Evolutionary conservation across 2,329 filamentous ascomycete genomes (phyloP).

Genomic region (Colletotrichum sp.): DNA sequence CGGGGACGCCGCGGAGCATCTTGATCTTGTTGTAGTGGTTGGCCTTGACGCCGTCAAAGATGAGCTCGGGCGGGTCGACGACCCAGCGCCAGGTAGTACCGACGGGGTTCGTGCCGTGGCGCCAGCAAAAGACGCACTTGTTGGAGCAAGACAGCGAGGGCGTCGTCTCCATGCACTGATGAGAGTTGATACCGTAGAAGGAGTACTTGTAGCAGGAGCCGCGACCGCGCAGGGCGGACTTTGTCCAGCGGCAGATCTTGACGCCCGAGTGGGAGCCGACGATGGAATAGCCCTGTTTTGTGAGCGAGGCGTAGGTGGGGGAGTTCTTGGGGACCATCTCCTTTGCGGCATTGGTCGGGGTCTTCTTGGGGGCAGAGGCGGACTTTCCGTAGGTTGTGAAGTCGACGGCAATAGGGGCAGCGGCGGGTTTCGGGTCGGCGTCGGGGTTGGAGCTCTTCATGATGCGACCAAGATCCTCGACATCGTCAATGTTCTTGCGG

Average conservation of each 20-base stretch:
- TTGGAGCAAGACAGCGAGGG: conserved; percentile 95
- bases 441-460: conserved; percentile 54
- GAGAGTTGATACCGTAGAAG: conserved; percentile 95
- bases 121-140: conserved; percentile 99
- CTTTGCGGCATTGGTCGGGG: conserved; percentile 61
- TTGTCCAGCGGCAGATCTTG: conserved; percentile 98
- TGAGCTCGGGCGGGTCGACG: conserved; percentile 87
- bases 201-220: conserved; percentile 98
- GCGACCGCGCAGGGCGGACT: conserved; percentile 90
- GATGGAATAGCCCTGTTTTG: conserved; percentile 96
- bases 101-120: conserved; percentile 95
- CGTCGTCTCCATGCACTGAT: conserved; percentile 98
- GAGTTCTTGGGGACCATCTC: conserved; percentile 95
- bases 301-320: conserved; percentile 86
- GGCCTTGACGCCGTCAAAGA: conserved; percentile 88
- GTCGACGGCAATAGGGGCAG: conserved; percentile 74
- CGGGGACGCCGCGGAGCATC: conserved; percentile 92
- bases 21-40: conserved; percentile 98
- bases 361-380: conserved; percentile 49
- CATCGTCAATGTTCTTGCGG: conserved; percentile 67
- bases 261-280: conserved; percentile 95
- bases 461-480: conserved; percentile 82
- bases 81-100: conserved; percentile 97
- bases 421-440: conserved; percentile 25
- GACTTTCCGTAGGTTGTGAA: conserved; percentile 76